Base-by-base conservation (phyloP, 2,329 filamentous ascomycete genomes). In the Hymenoscyphus fructigenus region DNA sequence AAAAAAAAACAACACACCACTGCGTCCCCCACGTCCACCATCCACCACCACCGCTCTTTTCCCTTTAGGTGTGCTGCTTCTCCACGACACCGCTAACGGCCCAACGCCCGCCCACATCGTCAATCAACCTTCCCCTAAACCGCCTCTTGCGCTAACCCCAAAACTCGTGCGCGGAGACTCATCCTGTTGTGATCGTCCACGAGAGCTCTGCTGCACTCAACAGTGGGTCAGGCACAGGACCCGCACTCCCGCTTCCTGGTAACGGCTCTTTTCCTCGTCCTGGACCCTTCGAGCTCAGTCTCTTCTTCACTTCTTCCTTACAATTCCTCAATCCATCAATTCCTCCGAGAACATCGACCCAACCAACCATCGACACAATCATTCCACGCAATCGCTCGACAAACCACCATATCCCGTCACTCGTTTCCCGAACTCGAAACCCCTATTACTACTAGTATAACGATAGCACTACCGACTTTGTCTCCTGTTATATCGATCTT, bases 191-290 rank as follows among this genome's bases (percentile, higher is more conserved):
- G 70, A 72, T 74, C 69, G 66, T 60, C 72, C 69, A 73, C 70
- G 68, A 71, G 63, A 26, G 63, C 67, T 60, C 65, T 60, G 62
- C 66, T 66, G 57, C 63, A 61, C 63, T 65, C 60, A 53, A n/a
- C 67, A 29, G 29, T 53, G 67, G 70, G 66, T 67, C 67, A 62
- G 64, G 36, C 36, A 41, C 36, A 41, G 36, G 71, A 73, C 72
- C 72, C 73, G 68, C 72, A 62, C 70, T 71, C 69, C 71, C 63
- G 67, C 68, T 73, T 67, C 58, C 66, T 73, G 72, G 72, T 70
- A 71, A 68, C 60, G 60, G 53, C 59, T 62, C 58, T 47, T 68
- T n/a, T 53, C 23, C 17, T 47, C 23, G n/a, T 29, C 60, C 60
- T 61, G 60, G 63, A 63, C 66, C 68, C 63, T 62, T 68, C 59